These are phyloP conservation scores for Fraxinus platypoda DNA, from an alignment of 305 asterid genomes.

Conservation along the genomic window DNA sequence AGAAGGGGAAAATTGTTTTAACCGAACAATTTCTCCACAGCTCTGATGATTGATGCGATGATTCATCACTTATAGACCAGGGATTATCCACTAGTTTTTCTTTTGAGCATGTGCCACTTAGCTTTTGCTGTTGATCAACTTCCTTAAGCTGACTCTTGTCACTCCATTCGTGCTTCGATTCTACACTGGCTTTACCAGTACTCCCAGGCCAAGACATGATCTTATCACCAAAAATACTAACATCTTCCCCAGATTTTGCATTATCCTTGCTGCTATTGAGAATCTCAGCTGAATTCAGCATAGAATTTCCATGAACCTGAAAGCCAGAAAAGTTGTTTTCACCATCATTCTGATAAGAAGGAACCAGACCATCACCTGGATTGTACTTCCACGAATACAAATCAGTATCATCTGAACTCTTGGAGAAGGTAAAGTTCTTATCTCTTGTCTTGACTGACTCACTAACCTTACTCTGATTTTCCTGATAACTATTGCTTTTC, in stretches of 20 bases:
- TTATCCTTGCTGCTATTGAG: constrained; percentile 44
- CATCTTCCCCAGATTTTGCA: constrained; percentile 48
- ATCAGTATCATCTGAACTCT: constrained; percentile 63
- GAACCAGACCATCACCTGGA: constrained; percentile 45
- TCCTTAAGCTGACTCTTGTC: constrained; percentile 55
- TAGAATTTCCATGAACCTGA: constrained; percentile 51
- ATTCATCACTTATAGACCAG: constrained; percentile 53
- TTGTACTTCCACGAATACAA: constrained; percentile 49
- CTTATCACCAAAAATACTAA: constrained; percentile 48
- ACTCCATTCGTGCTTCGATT: constrained; percentile 30
- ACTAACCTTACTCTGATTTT: constrained; percentile 41
- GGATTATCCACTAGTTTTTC: constrained; percentile 45
- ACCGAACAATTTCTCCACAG: constrained; percentile 67
- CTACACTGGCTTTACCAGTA: constrained; percentile 42
- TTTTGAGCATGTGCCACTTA: constrained; percentile 39
- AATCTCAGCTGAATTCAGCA: constrained; percentile 40
- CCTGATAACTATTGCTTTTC: constrained; percentile 42
- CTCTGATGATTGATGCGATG: constrained; percentile 42
- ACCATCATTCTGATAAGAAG: constrained; percentile 47
- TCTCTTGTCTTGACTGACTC: constrained; percentile 55
- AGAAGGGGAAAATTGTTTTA: constrained; percentile 66
- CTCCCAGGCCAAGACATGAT: constrained; percentile 52
- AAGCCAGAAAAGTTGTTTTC: constrained; percentile 52
- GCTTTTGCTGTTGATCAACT: constrained; percentile 43
- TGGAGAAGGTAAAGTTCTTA: constrained; percentile 53